These are phyloP conservation scores for Entomortierella lignicola DNA, from an alignment of 192 early-diverging fungal species.

Conservation along the genomic window DNA sequence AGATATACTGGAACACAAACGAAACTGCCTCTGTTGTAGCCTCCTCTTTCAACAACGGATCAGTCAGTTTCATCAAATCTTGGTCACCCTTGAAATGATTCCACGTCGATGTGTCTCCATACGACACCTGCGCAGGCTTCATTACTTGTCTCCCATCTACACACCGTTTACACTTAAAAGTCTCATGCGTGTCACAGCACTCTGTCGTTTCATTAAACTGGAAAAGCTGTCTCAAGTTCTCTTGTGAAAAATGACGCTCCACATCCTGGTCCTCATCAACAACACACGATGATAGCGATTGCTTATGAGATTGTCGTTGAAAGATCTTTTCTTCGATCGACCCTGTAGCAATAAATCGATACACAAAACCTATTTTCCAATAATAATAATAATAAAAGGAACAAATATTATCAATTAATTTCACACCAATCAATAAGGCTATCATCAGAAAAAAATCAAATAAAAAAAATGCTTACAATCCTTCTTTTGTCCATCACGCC, in stretches of 20 bases:
- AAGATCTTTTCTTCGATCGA: constrained; percentile 99
- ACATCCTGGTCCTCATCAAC: constrained; percentile 95
- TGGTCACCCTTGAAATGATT: constrained; percentile 72
- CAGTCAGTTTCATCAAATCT: constrained; percentile 68
- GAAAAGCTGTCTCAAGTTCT: constrained; percentile 92
- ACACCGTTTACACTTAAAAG: constrained; percentile 95
- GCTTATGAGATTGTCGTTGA: constrained; percentile 89
- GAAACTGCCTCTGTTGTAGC: constrained; percentile 71
- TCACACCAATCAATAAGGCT: too few relatives aligned
- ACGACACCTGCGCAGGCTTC: constrained; percentile 71
- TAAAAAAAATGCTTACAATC: constrained; percentile 62
- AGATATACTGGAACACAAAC: constrained; percentile 85
- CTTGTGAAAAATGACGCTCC: constrained; percentile 94
- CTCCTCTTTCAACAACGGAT: constrained; percentile 71
- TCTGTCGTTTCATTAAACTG: constrained; percentile 73
- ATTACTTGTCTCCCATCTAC: constrained; percentile 84
- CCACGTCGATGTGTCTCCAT: constrained; percentile 85
- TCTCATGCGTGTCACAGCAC: constrained; percentile 93
- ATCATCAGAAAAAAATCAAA: constrained; percentile 4
- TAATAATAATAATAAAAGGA: background rate
- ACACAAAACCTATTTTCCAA: constrained; percentile 84
- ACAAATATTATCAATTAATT: background rate
- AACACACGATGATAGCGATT: constrained; percentile 90
- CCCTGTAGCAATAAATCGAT: constrained; percentile 97
- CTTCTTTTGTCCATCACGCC: constrained; percentile 89